A percentile compares a stretch with the other conserved stretches of the same genome.
These are phyloP conservation scores for Tylopilus vinaceipallidus DNA, from an alignment of 768 basidiomycete genomes.

Conservation along the genomic window DNA sequence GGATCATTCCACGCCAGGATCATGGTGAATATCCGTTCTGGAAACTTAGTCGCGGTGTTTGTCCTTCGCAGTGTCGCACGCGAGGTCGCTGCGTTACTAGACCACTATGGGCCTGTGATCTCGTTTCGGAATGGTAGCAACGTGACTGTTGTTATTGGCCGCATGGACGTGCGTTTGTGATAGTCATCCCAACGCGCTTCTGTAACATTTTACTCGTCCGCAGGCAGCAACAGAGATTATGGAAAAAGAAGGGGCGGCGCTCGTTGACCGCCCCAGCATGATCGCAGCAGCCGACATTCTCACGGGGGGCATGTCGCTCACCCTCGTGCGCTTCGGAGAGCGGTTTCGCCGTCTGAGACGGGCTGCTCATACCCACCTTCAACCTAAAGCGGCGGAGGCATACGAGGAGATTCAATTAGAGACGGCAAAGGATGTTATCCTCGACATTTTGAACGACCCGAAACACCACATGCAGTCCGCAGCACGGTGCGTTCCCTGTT, in stretches of 20 bases:
- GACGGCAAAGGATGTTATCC: slow-evolving; percentile 23
- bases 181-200: slow-evolving; percentile 3
- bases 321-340: slow-evolving; percentile 52
- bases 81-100: no score
- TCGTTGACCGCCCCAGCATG: slow-evolving; percentile 48
- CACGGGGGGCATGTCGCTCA: slow-evolving; percentile 48
- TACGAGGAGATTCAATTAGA: no score
- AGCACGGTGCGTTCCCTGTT: slow-evolving; percentile 49
- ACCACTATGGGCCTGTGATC: no score
- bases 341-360: no score
- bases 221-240: slow-evolving; percentile 57
- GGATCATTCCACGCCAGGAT: no score
- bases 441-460: slow-evolving; percentile 33
- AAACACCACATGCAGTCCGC: slow-evolving; percentile 41
- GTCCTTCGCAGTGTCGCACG: no score
- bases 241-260: slow-evolving; percentile 53
- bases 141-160: slow-evolving; percentile 18
- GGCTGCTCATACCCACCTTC: no score
- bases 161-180: slow-evolving; percentile 17
- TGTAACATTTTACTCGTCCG: no score
- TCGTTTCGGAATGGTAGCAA: slow-evolving; percentile 46
- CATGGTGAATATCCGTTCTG: no score
- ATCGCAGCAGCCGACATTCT: slow-evolving; percentile 54
- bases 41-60: no score
- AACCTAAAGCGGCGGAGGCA: no score